These are phyloP conservation scores for Teunomyces pallodes DNA, from an alignment of 805 yeast genomes.

Conservation along the genomic window DNA sequence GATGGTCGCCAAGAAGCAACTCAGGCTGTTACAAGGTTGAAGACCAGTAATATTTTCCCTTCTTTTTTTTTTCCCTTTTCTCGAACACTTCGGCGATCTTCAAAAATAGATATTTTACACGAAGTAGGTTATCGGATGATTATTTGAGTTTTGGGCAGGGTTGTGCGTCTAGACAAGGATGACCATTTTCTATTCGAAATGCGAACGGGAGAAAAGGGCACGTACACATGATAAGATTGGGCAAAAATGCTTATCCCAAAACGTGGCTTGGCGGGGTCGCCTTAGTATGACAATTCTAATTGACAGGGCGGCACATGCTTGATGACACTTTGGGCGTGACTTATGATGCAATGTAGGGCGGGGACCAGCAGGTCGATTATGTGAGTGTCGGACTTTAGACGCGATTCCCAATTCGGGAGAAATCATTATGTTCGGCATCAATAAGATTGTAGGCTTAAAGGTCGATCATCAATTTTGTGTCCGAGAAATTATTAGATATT, in stretches of 20 bases:
- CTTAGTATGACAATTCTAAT: neutral
- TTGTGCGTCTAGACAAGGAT: neutral
- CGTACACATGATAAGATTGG: neutral
- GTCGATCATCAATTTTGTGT: neutral
- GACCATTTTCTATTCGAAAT: neutral
- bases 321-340: neutral
- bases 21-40: no score
- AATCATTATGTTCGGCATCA: neutral
- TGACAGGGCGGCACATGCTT: neutral
- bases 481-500: neutral
- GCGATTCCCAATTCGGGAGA: neutral
- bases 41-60: neutral
- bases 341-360: slow-evolving; percentile 1
- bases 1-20: no score
- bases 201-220: neutral
- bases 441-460: neutral
- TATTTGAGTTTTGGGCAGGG: neutral
- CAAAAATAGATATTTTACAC: neutral
- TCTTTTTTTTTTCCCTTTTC: neutral
- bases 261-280: neutral
- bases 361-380: neutral
- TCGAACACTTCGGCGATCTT: neutral
- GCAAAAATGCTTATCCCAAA: neutral
- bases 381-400: neutral
- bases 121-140: neutral